Evolutionary conservation across 257 asterid genomes (phyloP).

Genomic region (Primulina eburnea): DNA sequence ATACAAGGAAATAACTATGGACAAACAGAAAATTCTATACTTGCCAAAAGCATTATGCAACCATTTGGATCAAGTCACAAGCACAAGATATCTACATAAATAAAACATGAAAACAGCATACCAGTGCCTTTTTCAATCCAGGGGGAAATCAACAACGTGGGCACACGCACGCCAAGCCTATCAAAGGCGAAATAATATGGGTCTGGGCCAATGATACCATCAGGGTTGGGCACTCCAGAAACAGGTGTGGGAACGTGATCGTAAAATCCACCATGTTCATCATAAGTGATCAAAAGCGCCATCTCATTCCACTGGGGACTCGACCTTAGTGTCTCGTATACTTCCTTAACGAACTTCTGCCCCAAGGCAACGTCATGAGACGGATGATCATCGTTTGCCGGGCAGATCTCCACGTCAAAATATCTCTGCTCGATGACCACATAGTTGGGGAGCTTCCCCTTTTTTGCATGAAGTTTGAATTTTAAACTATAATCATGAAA

Average conservation of each 20-base stretch:
- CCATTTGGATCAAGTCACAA: conserved; percentile 15
- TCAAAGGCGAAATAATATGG: conserved; percentile 78
- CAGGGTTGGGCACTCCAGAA: conserved; percentile 90
- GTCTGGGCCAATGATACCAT: conserved; percentile 89
- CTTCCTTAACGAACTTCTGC: conserved; percentile 95
- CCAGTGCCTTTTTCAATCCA: conserved; percentile 93
- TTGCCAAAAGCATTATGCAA: background rate
- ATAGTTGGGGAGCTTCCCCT: conserved; percentile 82
- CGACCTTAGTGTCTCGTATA: conserved; percentile 76
- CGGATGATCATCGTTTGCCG: conserved; percentile 95
- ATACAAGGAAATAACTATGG: background rate
- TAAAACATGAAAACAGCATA: conserved; percentile 31
- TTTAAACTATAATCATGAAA: conserved; percentile 57
- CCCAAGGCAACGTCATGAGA: conserved; percentile 88
- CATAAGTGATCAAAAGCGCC: conserved; percentile 89
- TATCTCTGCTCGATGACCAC: conserved; percentile 88
- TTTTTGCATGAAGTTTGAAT: conserved; percentile 67
- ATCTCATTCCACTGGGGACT: conserved; percentile 95
- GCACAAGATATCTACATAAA: background rate
- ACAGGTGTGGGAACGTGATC: conserved; percentile 97
- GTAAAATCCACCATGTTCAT: conserved; percentile 92
- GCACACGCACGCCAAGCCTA: conserved; percentile 93
- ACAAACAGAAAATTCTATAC: too few species aligned
- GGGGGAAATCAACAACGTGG: conserved; percentile 79
- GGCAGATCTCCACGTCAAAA: conserved; percentile 54